phyloP scores from a whole-genome alignment of 805 yeast genomes.

The Kuraishia molischiana region DNA sequence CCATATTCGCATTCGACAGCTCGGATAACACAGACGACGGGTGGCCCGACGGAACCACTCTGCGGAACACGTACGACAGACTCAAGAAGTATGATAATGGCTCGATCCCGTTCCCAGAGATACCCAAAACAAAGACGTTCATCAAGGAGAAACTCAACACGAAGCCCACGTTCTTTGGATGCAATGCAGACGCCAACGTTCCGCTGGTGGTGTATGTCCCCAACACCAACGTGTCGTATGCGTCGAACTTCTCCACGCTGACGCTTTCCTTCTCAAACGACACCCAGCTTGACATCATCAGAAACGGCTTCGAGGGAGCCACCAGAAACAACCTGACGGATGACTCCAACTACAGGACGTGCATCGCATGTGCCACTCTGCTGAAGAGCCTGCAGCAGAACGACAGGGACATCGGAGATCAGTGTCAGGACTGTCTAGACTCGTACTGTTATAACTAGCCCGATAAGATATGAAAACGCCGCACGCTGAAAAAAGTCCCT shows the following conservation, averaged over 20 bases:
- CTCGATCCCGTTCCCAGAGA: constrained; percentile 52
- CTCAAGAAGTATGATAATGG: constrained; percentile 36
- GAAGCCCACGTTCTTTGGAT: constrained; percentile 73
- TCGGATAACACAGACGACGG: constrained; percentile 45
- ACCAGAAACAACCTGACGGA: constrained; percentile 49
- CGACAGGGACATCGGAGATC: constrained; percentile 41
- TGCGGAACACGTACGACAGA: constrained; percentile 42
- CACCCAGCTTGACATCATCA: constrained; percentile 48
- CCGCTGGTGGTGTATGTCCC: constrained; percentile 73
- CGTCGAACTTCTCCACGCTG: constrained; percentile 56
- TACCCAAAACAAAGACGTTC: constrained; percentile 58
- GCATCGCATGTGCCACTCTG: constrained; percentile 76
- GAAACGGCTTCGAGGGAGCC: constrained; percentile 63
- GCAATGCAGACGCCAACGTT: constrained; percentile 47
- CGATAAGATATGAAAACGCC: no score
- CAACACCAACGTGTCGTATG: constrained; percentile 47
- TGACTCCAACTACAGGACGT: constrained; percentile 57
- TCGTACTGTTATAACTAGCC: constrained; percentile 47
- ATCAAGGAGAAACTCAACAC: constrained; percentile 44
- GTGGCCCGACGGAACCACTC: constrained; percentile 61
- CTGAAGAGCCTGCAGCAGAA: constrained; percentile 66
- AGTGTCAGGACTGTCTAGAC: constrained; percentile 59
- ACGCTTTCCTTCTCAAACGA: constrained; percentile 41
- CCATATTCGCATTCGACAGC: constrained; percentile 54
- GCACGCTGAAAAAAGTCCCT: no score